A percentile compares a stretch with the other conserved stretches of the same genome.
Conservation (phyloP, 2,329 filamentous ascomycete genomes). For the Penicillium occitanis region DNA sequence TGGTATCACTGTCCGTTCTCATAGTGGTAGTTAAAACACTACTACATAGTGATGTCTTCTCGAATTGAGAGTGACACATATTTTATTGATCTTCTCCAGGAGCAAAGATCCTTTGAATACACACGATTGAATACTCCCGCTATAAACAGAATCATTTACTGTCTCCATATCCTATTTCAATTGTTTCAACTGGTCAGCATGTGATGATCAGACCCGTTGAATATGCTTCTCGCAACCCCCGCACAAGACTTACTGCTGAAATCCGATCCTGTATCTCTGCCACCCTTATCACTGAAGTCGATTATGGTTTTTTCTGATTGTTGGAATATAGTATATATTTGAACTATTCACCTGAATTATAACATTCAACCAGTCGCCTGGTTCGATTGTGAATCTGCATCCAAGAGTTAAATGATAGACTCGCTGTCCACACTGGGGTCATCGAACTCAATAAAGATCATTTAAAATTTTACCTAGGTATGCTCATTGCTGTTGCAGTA, state of each 20-base stretch:
- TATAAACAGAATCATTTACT: constrained; percentile 7
- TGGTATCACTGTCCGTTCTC: constrained; percentile 31
- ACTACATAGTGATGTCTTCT: constrained; percentile 16
- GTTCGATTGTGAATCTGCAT: neutral
- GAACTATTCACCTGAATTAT: neutral
- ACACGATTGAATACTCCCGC: constrained; percentile 14
- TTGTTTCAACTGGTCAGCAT: neutral
- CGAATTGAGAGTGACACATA: neutral
- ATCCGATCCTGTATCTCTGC: neutral
- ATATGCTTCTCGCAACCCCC: neutral
- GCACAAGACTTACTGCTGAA: neutral
- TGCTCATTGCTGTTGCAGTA: no score
- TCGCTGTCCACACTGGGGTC: no score
- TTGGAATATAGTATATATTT: neutral
- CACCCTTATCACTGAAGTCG: neutral
- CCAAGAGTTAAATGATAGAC: neutral
- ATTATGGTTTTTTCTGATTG: neutral
- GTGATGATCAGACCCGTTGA: neutral
- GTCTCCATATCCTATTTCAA: neutral
- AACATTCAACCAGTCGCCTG: neutral
- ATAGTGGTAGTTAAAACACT: constrained; percentile 24
- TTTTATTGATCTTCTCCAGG: neutral
- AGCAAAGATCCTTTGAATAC: neutral
- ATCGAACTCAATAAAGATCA: no score
- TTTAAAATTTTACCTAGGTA: no score